Conservation (phyloP, 139 green algal genomes). For the Chlamydomonas sphaeroides region DNA sequence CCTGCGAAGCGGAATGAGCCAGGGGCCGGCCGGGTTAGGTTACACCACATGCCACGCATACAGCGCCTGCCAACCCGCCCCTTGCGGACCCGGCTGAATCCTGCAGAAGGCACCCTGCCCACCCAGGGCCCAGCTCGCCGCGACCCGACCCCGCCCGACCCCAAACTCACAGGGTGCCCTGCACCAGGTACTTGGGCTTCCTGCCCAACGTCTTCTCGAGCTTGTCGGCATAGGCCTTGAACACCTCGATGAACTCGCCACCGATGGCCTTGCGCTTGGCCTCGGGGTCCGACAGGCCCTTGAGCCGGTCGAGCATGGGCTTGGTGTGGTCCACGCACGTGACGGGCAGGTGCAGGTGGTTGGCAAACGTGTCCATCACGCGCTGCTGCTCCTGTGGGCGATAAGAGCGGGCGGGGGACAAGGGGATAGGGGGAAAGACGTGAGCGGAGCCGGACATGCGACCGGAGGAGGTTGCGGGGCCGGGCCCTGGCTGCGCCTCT, state of each 20-base stretch:
- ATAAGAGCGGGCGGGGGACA: background rate
- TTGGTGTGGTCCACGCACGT: constrained; percentile 89
- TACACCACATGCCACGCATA: too few species aligned
- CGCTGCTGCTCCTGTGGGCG: constrained; percentile 88
- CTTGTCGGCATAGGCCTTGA: constrained; percentile 85
- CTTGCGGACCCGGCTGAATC: too few species aligned
- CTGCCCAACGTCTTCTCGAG: constrained; percentile 79
- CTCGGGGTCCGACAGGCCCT: constrained; percentile 94
- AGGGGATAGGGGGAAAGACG: background rate
- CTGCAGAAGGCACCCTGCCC: too few species aligned
- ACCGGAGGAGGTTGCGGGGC: too few species aligned
- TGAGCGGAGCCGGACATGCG: too few species aligned
- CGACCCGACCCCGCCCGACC: background rate
- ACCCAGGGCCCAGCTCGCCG: too few species aligned
- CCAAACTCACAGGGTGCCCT: constrained; percentile 66
- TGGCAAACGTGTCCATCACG: constrained; percentile 96
- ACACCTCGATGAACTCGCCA: constrained; percentile 93
- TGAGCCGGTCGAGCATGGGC: constrained; percentile 65
- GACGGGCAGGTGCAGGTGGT: constrained; percentile 97
- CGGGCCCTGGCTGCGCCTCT: too few species aligned
- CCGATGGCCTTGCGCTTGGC: constrained; percentile 98
- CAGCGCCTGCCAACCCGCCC: too few species aligned
- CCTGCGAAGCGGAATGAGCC: background rate
- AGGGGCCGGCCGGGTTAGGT: too few species aligned
- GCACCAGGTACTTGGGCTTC: constrained; percentile 86